phyloP scores from a whole-genome alignment of 2,329 filamentous ascomycete species.

The Hortaea werneckii region DNA sequence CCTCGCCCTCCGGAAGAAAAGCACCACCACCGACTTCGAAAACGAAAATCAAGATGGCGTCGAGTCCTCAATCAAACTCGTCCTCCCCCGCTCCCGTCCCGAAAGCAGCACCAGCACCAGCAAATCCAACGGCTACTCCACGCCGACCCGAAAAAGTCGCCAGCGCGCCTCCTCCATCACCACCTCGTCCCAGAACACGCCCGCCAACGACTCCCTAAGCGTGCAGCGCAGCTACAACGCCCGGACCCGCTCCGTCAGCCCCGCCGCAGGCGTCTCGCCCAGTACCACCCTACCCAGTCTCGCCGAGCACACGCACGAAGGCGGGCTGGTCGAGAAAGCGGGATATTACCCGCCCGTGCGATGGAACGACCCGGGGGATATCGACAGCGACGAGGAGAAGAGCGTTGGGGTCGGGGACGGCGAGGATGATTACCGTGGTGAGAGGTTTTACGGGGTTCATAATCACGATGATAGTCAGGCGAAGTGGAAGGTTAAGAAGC shows the following conservation, averaged over 20 bases:
- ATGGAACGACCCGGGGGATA: constrained; percentile 22
- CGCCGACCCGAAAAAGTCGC: constrained; percentile 17
- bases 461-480: constrained; percentile 18
- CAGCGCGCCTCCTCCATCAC: constrained; percentile 26
- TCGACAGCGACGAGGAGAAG: constrained; percentile 16
- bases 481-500: constrained; percentile 13
- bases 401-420: not conserved
- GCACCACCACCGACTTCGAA: not conserved
- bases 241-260: constrained; percentile 30
- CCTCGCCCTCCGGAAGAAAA: constrained; percentile 17
- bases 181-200: constrained; percentile 14
- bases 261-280: constrained; percentile 21
- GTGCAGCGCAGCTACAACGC: constrained; percentile 22
- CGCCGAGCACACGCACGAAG: no score
- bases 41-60: not conserved
- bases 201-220: constrained; percentile 13
- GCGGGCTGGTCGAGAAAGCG: constrained; percentile 31
- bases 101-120: constrained; percentile 10
- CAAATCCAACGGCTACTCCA: constrained; percentile 13
- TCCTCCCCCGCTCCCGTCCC: constrained; percentile 8
- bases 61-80: not conserved
- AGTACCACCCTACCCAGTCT: not conserved
- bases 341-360: constrained; percentile 28
- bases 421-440: not conserved
- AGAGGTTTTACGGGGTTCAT: constrained; percentile 5